Evolutionary conservation across 2,329 filamentous ascomycete genomes (phyloP).

Genomic region (Penicillium digitatum): DNA sequence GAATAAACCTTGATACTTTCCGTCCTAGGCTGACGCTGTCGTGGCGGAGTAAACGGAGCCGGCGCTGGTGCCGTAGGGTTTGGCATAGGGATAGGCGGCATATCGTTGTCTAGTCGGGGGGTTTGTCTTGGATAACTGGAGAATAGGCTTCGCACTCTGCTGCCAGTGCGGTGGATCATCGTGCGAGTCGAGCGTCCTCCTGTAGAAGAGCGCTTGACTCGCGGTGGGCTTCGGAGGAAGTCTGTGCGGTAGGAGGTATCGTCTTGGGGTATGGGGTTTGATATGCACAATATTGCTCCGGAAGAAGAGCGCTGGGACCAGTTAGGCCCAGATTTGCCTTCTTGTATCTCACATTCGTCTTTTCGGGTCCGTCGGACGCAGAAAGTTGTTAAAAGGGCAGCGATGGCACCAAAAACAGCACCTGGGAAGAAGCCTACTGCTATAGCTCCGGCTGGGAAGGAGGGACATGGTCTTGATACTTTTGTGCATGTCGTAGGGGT

Average conservation of each 20-base stretch:
- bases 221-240: constrained; percentile 32
- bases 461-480: constrained; percentile 27
- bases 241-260: constrained; percentile 44
- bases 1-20: constrained; percentile 49
- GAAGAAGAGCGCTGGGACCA: constrained; percentile 34
- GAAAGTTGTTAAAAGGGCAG: constrained; percentile 50
- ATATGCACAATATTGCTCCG: constrained; percentile 37
- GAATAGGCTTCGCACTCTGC: constrained; percentile 39
- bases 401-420: constrained; percentile 45
- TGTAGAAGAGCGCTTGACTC: constrained; percentile 21
- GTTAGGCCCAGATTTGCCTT: constrained; percentile 26
- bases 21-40: constrained; percentile 34
- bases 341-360: constrained; percentile 19
- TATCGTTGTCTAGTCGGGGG: constrained; percentile 22
- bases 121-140: constrained; percentile 10
- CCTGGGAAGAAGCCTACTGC: constrained; percentile 48
- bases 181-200: constrained; percentile 33
- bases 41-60: constrained; percentile 20
- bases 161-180: constrained; percentile 34
- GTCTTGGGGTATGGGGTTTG: constrained; percentile 43
- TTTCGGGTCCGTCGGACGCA: constrained; percentile 32
- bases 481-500: constrained; percentile 3
- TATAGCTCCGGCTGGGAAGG: constrained; percentile 42
- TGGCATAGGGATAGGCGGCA: constrained; percentile 18
- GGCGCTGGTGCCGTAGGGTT: neutral